Evolutionary conservation across 2,329 filamentous ascomycete genomes (phyloP).

Genomic region (Fusarium drepaniforme): DNA sequence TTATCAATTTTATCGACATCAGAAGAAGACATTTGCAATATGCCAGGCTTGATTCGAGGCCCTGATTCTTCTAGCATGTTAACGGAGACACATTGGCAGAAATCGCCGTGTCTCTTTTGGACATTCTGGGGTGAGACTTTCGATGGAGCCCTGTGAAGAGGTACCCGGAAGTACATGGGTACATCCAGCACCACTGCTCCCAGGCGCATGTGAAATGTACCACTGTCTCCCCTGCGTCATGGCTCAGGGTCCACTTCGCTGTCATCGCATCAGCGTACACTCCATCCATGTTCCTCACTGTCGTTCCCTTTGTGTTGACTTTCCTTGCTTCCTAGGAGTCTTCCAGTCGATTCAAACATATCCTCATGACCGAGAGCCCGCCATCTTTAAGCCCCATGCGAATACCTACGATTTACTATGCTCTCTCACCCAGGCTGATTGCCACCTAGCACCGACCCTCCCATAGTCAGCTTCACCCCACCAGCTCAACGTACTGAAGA

Average conservation of each 20-base stretch:
- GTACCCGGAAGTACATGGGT: background rate
- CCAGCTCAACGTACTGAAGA: background rate
- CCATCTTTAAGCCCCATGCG: too few relatives aligned
- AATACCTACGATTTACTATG: too few relatives aligned
- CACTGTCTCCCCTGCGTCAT: background rate
- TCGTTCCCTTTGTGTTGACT: background rate
- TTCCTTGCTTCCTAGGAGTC: background rate
- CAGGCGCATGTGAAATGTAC: background rate
- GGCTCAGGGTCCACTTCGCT: background rate
- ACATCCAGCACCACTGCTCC: background rate
- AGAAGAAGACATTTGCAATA: background rate
- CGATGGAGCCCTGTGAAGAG: background rate
- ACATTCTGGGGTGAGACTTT: background rate
- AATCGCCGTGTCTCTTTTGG: background rate
- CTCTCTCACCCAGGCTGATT: background rate
- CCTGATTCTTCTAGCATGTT: background rate
- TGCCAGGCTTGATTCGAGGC: background rate
- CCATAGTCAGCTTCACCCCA: background rate
- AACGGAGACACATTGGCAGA: background rate
- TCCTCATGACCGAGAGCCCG: background rate
- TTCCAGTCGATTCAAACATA: background rate
- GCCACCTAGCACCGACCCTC: background rate
- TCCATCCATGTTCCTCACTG: background rate
- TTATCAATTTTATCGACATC: accelerated
- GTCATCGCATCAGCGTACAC: too few relatives aligned